Percentiles rank a stretch among this genome's conserved stretches.
These are phyloP conservation scores for Penicillium hesseltinei DNA, from an alignment of 2,329 filamentous ascomycete species.

Conservation along the genomic window DNA sequence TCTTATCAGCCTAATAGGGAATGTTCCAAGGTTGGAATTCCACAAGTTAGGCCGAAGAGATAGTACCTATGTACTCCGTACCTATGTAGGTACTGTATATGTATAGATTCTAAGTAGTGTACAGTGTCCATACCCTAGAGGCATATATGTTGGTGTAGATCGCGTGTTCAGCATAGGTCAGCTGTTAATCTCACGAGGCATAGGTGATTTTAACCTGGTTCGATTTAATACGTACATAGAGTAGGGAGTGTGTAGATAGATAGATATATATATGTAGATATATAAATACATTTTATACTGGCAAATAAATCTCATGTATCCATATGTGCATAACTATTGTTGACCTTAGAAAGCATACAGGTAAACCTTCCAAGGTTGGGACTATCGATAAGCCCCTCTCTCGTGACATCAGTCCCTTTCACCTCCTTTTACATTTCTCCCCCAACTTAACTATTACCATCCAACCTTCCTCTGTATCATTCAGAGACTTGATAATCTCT, in stretches of 20 bases:
- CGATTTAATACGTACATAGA: too few species aligned
- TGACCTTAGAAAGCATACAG: not conserved
- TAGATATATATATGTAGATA: too few species aligned
- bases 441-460: not conserved
- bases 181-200: not conserved
- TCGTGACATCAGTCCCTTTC: not conserved
- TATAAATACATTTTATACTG: too few species aligned
- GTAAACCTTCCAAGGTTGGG: too few species aligned
- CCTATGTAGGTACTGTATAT: not conserved
- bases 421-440: not conserved
- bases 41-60: not conserved
- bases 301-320: too few species aligned
- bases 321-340: too few species aligned
- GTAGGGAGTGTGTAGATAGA: too few species aligned
- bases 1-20: conserved; percentile 2
- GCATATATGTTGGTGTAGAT: not conserved
- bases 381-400: not conserved
- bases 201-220: too few species aligned
- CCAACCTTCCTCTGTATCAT: not conserved
- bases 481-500: not conserved
- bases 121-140: not conserved
- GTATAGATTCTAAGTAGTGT: not conserved
- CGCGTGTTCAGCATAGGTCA: not conserved
- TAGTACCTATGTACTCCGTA: not conserved
- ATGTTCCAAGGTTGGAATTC: not conserved